A percentile compares a stretch with the other conserved stretches of the same genome.
phyloP scores from a whole-genome alignment of 2,329 filamentous ascomycete species.

The Fonsecaea nubica region DNA sequence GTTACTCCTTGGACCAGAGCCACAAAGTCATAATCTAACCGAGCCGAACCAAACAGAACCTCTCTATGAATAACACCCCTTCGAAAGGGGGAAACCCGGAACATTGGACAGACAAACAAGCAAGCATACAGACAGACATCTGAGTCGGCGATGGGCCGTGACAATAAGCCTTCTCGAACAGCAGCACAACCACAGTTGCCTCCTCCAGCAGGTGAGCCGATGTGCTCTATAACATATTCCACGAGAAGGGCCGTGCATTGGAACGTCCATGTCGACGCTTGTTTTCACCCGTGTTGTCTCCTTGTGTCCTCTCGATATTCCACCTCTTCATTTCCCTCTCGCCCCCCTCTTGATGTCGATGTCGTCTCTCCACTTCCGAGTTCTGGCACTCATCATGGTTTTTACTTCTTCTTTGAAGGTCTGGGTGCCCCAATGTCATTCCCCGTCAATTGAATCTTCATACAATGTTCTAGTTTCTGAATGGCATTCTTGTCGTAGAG shows the following conservation, averaged over 20 bases:
- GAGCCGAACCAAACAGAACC: not conserved
- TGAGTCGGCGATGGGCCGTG: not conserved
- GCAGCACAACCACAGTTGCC: not conserved
- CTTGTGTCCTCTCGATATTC: not conserved
- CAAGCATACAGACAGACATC: not conserved
- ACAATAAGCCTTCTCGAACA: not conserved
- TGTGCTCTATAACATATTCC: not conserved
- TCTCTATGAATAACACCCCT: not conserved
- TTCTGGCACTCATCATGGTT: not conserved
- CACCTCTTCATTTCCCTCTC: not conserved
- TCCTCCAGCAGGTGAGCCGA: not conserved
- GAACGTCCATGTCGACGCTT: not conserved
- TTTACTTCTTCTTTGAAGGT: constrained; percentile 74
- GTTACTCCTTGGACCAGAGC: not conserved
- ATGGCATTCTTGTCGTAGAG: constrained; percentile 84
- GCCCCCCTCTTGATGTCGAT: not conserved
- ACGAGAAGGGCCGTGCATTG: not conserved
- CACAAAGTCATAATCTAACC: not conserved
- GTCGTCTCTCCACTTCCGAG: not conserved
- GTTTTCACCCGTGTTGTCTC: not conserved
- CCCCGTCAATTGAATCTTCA: constrained; percentile 88
- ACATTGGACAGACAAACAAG: not conserved
- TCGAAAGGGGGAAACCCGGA: not conserved
- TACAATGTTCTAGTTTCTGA: constrained; percentile 75
- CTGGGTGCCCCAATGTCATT: constrained; percentile 83